phyloP scores from a whole-genome alignment of 1,284 basidiomycete species.

The Marasmius sp. region DNA sequence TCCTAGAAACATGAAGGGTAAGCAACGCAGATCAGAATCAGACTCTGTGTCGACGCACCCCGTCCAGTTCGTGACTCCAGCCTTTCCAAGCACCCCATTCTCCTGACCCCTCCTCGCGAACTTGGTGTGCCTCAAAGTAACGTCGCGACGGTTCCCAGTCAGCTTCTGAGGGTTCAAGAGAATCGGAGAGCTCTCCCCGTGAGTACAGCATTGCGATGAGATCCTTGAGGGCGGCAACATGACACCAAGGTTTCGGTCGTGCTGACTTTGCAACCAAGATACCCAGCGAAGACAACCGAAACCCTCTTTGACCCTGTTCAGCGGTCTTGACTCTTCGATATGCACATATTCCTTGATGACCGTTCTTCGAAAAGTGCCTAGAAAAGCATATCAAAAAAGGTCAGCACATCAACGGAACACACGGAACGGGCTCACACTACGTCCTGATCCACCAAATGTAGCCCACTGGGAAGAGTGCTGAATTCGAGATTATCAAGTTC shows the following conservation, averaged over 20 bases:
- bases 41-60: slow-evolving; percentile 32
- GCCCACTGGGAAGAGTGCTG: slow-evolving; percentile 73
- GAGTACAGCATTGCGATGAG: slow-evolving; percentile 58
- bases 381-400: slow-evolving; percentile 6
- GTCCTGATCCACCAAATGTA: slow-evolving; percentile 77
- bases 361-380: slow-evolving; percentile 72
- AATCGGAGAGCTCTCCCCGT: slow-evolving; percentile 44
- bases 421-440: slow-evolving; percentile 56
- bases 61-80: slow-evolving; percentile 64
- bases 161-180: slow-evolving; percentile 48
- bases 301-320: slow-evolving; percentile 73
- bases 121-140: slow-evolving; percentile 67
- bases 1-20: slow-evolving; percentile 23
- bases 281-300: slow-evolving; percentile 75
- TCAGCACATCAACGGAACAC: background rate
- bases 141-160: slow-evolving; percentile 62
- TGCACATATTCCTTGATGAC: slow-evolving; percentile 68
- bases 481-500: slow-evolving; percentile 73
- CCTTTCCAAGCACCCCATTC: slow-evolving; percentile 61
- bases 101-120: slow-evolving; percentile 43
- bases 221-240: slow-evolving; percentile 60
- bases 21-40: background rate
- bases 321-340: slow-evolving; percentile 66
- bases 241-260: slow-evolving; percentile 70
- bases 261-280: slow-evolving; percentile 64